Evolutionary conservation across 2,329 filamentous ascomycete species (phyloP), one percentile per base, ranked within the genome.

Genomic region (Diatrype stigma): DNA sequence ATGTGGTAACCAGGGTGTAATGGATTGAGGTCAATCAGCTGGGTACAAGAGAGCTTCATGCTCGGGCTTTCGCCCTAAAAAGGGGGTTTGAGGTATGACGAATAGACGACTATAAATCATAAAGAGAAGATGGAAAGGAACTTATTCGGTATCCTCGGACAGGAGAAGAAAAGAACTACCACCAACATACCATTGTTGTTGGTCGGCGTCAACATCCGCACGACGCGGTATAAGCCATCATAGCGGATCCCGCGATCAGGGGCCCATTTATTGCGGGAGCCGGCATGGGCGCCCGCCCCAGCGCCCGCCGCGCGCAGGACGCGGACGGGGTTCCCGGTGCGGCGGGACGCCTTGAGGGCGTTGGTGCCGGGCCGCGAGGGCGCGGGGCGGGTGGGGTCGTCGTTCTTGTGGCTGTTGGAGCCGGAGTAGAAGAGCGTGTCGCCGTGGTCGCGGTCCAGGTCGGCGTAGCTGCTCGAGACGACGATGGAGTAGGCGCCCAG

Each of bases 401-500:
- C 32, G 37, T 60, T 60, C 11, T 49, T 23, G 42, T 58, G 54
- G 47, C 57, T 56, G 14, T 53, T 51, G 2, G 57, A 54, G 11
- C 53, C 56, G 10, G 59, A 61, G 37, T 61, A 61, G 42, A 52
- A 60, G 5, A 61, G 44, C 2, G 3, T 48, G 1, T 52, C 49
- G 3, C 59, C 58, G 1, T 42, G 8, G 45, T 61, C 58, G 7
- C 52, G 17, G 32, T 61, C 55, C 7, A 60, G 53, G 17, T 56
- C 50, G 2, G 55, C 46, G 47, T 61, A 60, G 10, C 21, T 38
- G 4, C 21, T 35, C 2, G 59, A 48, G 1, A 63, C 53, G 1
- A 65, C 60, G 23, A 66, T 63, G 2, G 64, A 65, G 47, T 58
- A 64, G 0, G 64, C 60, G 1, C 64, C 64, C 2, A 28, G 38